Evolutionary conservation across 1,139 yeast genomes (phyloP).

Genomic region (Kodamaea sp.): DNA sequence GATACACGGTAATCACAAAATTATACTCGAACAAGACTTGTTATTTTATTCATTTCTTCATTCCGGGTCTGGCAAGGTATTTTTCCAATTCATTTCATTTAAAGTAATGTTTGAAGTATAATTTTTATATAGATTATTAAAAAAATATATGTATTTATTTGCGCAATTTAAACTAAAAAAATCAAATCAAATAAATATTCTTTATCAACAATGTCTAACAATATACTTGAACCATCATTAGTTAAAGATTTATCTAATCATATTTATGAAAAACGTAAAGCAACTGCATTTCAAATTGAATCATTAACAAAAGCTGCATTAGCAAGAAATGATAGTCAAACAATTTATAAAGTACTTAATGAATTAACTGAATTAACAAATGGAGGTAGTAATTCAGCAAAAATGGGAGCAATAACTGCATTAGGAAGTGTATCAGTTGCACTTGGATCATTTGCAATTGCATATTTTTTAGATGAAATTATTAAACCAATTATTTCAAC

Average conservation of each 20-base stretch:
- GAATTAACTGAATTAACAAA: slow-evolving; percentile 43
- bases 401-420: slow-evolving; percentile 52
- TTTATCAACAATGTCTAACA: slow-evolving; percentile 24
- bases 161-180: slow-evolving; percentile 5
- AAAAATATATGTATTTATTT: not conserved
- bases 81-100: too few species aligned
- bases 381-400: slow-evolving; percentile 42
- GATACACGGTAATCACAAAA: too few species aligned
- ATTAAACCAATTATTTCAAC: slow-evolving; percentile 93
- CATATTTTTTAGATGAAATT: slow-evolving; percentile 73
- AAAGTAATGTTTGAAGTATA: not conserved
- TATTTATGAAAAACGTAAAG: slow-evolving; percentile 88
- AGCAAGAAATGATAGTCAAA: slow-evolving; percentile 65
- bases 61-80: too few species aligned
- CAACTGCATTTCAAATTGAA: slow-evolving; percentile 90
- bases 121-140: not conserved
- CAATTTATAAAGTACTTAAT: slow-evolving; percentile 61
- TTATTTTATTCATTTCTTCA: too few species aligned
- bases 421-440: slow-evolving; percentile 50
- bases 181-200: not conserved
- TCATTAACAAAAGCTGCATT: slow-evolving; percentile 75
- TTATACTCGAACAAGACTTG: too few species aligned
- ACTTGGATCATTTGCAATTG: slow-evolving; percentile 47
- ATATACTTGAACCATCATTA: slow-evolving; percentile 63
- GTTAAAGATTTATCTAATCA: slow-evolving; percentile 85